phyloP scores from a whole-genome alignment of 2,329 filamentous ascomycete species.

The Epichloe sibirici region DNA sequence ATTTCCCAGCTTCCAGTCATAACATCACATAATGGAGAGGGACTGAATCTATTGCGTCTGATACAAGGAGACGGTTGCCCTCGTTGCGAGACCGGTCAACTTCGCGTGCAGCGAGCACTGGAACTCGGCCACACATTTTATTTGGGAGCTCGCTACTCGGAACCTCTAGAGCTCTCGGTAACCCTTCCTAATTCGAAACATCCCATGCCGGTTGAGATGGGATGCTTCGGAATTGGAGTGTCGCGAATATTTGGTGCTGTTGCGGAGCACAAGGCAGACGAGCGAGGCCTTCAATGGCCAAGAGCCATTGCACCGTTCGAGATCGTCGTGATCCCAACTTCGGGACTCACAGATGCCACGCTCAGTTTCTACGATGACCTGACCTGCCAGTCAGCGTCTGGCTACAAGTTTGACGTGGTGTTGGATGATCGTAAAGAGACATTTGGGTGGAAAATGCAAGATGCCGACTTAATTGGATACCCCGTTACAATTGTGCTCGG shows the following conservation, averaged over 20 bases:
- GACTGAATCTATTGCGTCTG: conserved; percentile 52
- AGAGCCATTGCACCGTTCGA: conserved; percentile 76
- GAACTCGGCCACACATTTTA: conserved; percentile 95
- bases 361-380: conserved; percentile 53
- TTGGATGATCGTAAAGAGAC: conserved; percentile 60
- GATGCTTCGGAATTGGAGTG: conserved; percentile 90
- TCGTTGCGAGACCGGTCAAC: conserved; percentile 48
- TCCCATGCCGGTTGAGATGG: conserved; percentile 66
- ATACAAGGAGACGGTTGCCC: conserved; percentile 61
- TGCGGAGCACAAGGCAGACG: conserved; percentile 61
- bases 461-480: conserved; percentile 83
- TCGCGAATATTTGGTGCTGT: conserved; percentile 82
- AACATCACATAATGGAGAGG: conserved; percentile 15
- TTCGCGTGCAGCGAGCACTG: conserved; percentile 61
- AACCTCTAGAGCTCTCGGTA: conserved; percentile 56
- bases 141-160: conserved; percentile 78
- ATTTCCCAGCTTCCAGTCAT: conserved; percentile 2
- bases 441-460: conserved; percentile 75
- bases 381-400: conserved; percentile 9
- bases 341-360: conserved; percentile 34
- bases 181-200: conserved; percentile 20
- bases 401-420: conserved; percentile 44
- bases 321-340: conserved; percentile 49
- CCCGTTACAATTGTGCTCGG: conserved; percentile 74
- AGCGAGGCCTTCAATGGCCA: conserved; percentile 77